These are phyloP conservation scores for Westerdykella aurantiaca DNA, from an alignment of 2,329 filamentous ascomycete genomes.

Conservation along the genomic window DNA sequence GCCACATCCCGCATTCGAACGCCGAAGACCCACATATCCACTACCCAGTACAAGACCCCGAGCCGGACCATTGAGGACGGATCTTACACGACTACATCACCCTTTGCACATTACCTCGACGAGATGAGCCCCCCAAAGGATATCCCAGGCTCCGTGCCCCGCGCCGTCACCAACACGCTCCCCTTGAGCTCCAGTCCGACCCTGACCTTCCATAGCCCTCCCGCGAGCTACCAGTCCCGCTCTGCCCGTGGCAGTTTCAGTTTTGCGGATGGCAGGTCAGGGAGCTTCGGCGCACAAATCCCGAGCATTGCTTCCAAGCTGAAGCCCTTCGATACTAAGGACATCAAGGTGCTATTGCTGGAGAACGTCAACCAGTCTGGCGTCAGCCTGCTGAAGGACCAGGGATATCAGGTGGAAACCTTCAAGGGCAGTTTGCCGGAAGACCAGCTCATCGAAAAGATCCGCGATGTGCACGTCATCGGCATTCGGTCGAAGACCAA, in stretches of 20 bases:
- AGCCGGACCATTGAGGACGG: too few species aligned
- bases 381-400: conserved; percentile 69
- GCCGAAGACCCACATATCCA: too few species aligned
- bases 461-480: conserved; percentile 94
- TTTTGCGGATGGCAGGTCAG: conserved; percentile 35
- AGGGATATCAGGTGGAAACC: conserved; percentile 94
- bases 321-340: conserved; percentile 91
- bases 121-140: conserved; percentile 34
- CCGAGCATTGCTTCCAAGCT: conserved; percentile 56
- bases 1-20: too few species aligned
- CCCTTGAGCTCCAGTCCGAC: conserved; percentile 70
- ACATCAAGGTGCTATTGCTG: conserved; percentile 91
- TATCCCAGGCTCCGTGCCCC: conserved; percentile 33
- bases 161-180: conserved; percentile 54
- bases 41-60: too few species aligned
- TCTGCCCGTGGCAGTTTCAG: conserved; percentile 29
- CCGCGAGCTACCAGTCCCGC: conserved; percentile 50
- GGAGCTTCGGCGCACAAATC: conserved; percentile 7
- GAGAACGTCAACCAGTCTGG: conserved; percentile 96
- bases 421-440: conserved; percentile 86
- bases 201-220: conserved; percentile 67
- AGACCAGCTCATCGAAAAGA: conserved; percentile 94
- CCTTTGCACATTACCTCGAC: too few species aligned
- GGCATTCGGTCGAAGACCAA: conserved; percentile 98
- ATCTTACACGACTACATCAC: too few species aligned